A percentile compares a stretch with the other conserved stretches of the same genome.
Conservation (phyloP, 2,329 filamentous ascomycete species). For the Epichloe elymi region DNA sequence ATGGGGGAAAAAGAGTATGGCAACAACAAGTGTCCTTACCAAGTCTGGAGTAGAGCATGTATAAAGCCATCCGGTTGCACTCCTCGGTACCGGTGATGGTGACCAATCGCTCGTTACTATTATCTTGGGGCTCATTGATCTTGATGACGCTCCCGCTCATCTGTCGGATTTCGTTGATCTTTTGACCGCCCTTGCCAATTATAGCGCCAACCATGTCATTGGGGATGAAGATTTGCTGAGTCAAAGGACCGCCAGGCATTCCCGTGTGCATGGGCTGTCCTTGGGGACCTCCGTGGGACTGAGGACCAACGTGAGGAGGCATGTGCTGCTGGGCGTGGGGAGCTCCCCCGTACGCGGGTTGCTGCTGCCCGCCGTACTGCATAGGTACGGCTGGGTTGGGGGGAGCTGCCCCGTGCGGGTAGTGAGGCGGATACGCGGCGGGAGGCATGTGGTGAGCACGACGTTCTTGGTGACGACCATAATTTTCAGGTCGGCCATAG, state of each 20-base stretch:
- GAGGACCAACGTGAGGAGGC: slow-evolving; percentile 43
- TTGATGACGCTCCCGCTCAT: slow-evolving; percentile 97
- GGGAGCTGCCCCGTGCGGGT: slow-evolving; percentile 50
- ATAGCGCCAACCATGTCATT: slow-evolving; percentile 99
- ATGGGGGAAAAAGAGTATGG: neutral
- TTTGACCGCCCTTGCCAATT: slow-evolving; percentile 94
- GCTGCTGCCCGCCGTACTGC: slow-evolving; percentile 67
- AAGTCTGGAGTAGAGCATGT: slow-evolving; percentile 96
- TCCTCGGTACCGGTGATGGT: slow-evolving; percentile 97
- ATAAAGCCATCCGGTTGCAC: slow-evolving; percentile 98
- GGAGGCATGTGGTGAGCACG: slow-evolving; percentile 65
- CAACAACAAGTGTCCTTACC: slow-evolving; percentile 38
- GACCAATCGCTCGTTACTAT: slow-evolving; percentile 94
- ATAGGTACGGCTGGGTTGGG: slow-evolving; percentile 52
- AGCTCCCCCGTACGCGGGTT: slow-evolving; percentile 67
- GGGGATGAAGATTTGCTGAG: slow-evolving; percentile 97
- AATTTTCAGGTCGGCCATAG: slow-evolving; percentile 83
- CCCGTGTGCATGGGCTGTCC: slow-evolving; percentile 61
- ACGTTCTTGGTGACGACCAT: slow-evolving; percentile 58
- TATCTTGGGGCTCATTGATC: slow-evolving; percentile 98
- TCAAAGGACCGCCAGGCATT: slow-evolving; percentile 53
- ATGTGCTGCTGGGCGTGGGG: slow-evolving; percentile 64
- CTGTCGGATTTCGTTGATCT: slow-evolving; percentile 98
- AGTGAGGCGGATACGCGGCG: slow-evolving; percentile 58
- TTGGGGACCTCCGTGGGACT: slow-evolving; percentile 50